Conservation (phyloP, 768 basidiomycete species). For the Serendipita indica region DNA sequence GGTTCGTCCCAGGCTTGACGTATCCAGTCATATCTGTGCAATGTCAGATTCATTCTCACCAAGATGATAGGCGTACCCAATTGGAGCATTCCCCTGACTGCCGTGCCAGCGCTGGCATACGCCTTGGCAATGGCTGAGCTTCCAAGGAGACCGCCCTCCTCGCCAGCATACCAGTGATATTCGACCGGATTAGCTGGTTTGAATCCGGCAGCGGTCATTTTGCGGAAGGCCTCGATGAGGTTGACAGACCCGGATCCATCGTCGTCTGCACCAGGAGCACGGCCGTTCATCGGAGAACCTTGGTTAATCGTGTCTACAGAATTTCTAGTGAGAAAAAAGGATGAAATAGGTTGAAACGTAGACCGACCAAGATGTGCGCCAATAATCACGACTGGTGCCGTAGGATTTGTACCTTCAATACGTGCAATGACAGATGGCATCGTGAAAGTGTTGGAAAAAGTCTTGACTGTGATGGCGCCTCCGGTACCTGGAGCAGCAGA, state of each 20-base stretch:
- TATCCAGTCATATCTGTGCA: slow-evolving; percentile 20
- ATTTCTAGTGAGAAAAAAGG: neutral
- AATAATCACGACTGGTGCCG: slow-evolving; percentile 13
- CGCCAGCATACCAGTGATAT: slow-evolving; percentile 76
- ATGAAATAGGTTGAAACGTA: neutral
- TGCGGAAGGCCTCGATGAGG: slow-evolving; percentile 65
- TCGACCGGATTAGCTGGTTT: slow-evolving; percentile 50
- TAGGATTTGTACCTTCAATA: slow-evolving; percentile 16
- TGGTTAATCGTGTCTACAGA: neutral
- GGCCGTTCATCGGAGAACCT: slow-evolving; percentile 10
- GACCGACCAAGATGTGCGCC: slow-evolving; percentile 15
- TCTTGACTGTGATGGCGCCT: slow-evolving; percentile 16
- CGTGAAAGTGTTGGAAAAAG: slow-evolving; percentile 18
- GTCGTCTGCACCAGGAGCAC: slow-evolving; percentile 65
- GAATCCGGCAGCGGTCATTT: slow-evolving; percentile 52
- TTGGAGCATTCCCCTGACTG: slow-evolving; percentile 38
- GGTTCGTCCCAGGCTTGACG: slow-evolving; percentile 32
- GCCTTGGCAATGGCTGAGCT: slow-evolving; percentile 44
- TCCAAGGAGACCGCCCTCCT: slow-evolving; percentile 75
- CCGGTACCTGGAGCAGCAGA: slow-evolving; percentile 3
- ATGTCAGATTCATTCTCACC: neutral
- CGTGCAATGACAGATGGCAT: slow-evolving; percentile 19
- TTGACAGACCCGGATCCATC: slow-evolving; percentile 55
- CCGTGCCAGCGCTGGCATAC: slow-evolving; percentile 31
- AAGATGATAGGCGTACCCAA: slow-evolving; percentile 23